phyloP scores from a whole-genome alignment of 2,329 filamentous ascomycete genomes.

The Ophiostoma angusticollis region DNA sequence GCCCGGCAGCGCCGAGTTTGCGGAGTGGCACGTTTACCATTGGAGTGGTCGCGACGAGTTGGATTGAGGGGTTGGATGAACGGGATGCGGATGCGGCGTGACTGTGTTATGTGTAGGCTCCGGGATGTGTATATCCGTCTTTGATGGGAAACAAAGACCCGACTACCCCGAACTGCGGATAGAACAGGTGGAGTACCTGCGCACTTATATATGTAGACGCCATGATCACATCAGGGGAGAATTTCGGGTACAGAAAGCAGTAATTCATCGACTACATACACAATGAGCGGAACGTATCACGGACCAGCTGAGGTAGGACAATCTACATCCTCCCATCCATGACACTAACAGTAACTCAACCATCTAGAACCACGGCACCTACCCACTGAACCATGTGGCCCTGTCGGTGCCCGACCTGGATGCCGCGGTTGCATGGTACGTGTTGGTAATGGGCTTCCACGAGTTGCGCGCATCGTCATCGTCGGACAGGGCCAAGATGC shows the following conservation, averaged over 20 bases:
- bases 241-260: no score
- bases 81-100: no score
- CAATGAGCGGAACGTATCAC: background rate
- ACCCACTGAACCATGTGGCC: conserved; percentile 3
- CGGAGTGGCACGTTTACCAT: conserved; percentile 20
- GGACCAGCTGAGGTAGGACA: background rate
- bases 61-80: no score
- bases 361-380: conserved; percentile 3
- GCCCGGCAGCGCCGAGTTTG: conserved; percentile 32
- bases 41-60: no score
- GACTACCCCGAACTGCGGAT: no score
- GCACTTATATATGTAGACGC: no score
- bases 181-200: no score
- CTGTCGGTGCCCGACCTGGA: conserved; percentile 5
- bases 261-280: conserved; percentile 1
- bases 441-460: conserved; percentile 2
- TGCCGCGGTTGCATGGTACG: conserved; percentile 2
- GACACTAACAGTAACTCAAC: background rate
- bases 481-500: background rate
- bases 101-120: no score
- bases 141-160: no score
- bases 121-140: no score
- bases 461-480: background rate
- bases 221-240: no score
- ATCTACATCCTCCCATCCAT: background rate